phyloP scores from a whole-genome alignment of 441 rosid species.

The Euphorbia neoarborescens region DNA sequence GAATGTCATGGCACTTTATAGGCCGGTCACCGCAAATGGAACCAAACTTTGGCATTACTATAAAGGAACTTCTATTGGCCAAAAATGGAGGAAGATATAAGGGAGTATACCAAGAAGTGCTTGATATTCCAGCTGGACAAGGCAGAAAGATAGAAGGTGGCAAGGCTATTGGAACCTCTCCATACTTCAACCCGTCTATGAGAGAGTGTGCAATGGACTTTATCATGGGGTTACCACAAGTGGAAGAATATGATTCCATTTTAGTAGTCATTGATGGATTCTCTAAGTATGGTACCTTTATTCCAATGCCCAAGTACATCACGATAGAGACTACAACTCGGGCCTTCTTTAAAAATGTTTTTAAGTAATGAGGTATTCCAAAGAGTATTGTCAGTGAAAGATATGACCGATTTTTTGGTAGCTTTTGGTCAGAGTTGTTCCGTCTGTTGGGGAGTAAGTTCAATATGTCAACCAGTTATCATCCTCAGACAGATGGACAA shows the following conservation, averaged over 20 bases:
- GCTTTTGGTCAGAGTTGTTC: neutral
- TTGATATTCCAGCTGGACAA: neutral
- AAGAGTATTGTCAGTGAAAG: neutral
- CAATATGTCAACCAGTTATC: neutral
- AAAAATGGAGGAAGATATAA: neutral
- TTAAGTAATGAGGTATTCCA: neutral
- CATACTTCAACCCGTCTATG: neutral
- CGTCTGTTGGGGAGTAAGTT: neutral
- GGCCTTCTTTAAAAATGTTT: neutral
- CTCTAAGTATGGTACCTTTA: neutral
- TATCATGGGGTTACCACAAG: neutral
- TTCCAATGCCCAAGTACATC: neutral
- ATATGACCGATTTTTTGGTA: neutral
- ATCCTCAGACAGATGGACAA: neutral
- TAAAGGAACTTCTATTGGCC: neutral
- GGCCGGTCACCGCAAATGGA: neutral
- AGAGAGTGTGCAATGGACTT: neutral
- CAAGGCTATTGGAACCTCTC: neutral
- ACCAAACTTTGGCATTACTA: neutral
- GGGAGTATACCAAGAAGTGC: neutral
- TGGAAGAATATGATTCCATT: neutral
- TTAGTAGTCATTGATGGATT: neutral
- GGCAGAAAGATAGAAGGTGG: neutral
- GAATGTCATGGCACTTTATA: neutral
- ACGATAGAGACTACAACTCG: neutral